Percentiles rank a stretch among this genome's conserved stretches.
phyloP scores from a whole-genome alignment of 768 basidiomycete species.

The Kwoniella sp. region DNA sequence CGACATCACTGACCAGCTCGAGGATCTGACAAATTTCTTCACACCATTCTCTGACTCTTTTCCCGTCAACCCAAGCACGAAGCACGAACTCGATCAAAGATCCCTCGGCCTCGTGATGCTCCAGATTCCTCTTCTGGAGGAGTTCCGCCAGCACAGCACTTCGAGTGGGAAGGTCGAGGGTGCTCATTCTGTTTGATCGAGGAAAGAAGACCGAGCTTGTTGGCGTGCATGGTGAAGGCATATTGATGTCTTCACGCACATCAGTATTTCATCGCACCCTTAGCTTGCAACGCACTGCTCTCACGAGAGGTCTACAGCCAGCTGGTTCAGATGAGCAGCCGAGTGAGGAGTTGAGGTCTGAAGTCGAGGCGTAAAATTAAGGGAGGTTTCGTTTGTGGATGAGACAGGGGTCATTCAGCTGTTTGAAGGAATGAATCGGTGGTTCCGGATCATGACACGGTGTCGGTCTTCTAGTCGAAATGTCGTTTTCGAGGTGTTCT shows the following conservation, averaged over 20 bases:
- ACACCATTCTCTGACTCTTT: conserved; percentile 61
- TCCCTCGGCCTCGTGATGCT: conserved; percentile 12
- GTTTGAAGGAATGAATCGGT: neutral
- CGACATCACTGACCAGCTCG: conserved; percentile 21
- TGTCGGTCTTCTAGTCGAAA: neutral
- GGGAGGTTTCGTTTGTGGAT: neutral
- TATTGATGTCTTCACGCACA: neutral
- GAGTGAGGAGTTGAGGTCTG: neutral
- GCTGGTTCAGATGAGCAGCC: no score
- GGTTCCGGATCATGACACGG: neutral
- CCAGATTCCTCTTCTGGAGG: conserved; percentile 5
- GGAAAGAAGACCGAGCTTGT: conserved; percentile 1
- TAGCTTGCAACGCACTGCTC: no score
- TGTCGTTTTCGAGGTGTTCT: no score
- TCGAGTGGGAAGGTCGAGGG: conserved; percentile 6
- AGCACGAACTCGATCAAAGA: conserved; percentile 34
- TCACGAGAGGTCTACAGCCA: no score
- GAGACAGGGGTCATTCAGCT: neutral
- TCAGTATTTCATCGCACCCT: no score
- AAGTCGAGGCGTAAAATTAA: neutral
- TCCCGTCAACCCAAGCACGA: conserved; percentile 56
- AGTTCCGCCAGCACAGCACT: conserved; percentile 6
- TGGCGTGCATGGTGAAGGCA: conserved; percentile 15
- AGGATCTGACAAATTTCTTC: conserved; percentile 24
- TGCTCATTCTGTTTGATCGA: conserved; percentile 1